These are phyloP conservation scores for Starmera caribaea DNA, from an alignment of 805 yeast species.

Conservation along the genomic window DNA sequence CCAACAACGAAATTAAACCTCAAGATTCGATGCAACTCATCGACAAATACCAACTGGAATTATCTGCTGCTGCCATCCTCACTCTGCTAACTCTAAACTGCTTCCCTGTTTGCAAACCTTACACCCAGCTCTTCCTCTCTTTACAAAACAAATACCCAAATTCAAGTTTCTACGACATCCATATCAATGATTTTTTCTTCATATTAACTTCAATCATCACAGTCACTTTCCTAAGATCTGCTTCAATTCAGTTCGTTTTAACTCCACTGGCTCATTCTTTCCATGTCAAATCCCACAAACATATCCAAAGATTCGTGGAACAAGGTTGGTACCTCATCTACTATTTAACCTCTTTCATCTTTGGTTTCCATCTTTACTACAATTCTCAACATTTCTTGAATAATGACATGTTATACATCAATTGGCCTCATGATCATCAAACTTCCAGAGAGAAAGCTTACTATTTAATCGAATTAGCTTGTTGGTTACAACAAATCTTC, in stretches of 20 bases:
- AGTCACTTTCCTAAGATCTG: conserved; percentile 48
- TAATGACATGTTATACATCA: conserved; percentile 46
- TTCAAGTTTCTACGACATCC: conserved; percentile 39
- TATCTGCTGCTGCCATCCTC: conserved; percentile 15
- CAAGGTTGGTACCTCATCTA: conserved; percentile 74
- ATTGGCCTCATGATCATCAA: conserved; percentile 69
- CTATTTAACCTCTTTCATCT: conserved; percentile 41
- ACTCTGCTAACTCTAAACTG: conserved; percentile 15
- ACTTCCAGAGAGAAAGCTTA: conserved; percentile 47
- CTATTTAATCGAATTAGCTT: conserved; percentile 63
- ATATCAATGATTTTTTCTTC: conserved; percentile 43
- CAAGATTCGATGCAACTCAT: conserved; percentile 5
- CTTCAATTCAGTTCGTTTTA: conserved; percentile 47
- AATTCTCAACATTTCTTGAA: conserved; percentile 51
- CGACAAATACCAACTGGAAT: conserved; percentile 20
- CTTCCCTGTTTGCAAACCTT: conserved; percentile 18
- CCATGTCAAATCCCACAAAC: conserved; percentile 38
- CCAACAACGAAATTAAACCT: no score
- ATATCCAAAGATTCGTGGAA: conserved; percentile 67
- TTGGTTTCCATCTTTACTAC: conserved; percentile 50
- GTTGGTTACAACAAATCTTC: conserved; percentile 74
- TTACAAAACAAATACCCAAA: conserved; percentile 28
- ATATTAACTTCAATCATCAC: conserved; percentile 46
- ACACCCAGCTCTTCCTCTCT: conserved; percentile 27
- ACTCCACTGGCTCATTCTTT: conserved; percentile 42